phyloP scores from a whole-genome alignment of 495 filamentous ascomycete species.

The Paragyromitra xinjiangensis region DNA sequence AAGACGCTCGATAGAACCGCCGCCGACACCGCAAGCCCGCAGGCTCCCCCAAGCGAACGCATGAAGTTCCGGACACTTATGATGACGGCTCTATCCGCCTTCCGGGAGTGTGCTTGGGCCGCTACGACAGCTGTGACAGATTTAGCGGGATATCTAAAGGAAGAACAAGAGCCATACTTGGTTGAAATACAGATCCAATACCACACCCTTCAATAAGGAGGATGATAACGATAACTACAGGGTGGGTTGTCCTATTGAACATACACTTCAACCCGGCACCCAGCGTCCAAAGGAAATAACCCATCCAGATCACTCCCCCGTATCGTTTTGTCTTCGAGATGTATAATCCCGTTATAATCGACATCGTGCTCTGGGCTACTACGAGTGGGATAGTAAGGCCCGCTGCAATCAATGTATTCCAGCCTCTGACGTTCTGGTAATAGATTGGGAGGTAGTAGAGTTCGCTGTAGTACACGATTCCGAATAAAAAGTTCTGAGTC shows the following conservation, averaged over 20 bases:
- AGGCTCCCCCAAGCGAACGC: slow-evolving; percentile 68
- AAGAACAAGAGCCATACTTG: slow-evolving; percentile 54
- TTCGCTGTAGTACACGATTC: slow-evolving; percentile 67
- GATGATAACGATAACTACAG: slow-evolving; percentile 65
- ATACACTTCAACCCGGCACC: slow-evolving; percentile 66
- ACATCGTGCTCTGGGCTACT: slow-evolving; percentile 35
- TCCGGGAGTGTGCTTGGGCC: slow-evolving; percentile 68
- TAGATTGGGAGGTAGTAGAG: slow-evolving; percentile 65
- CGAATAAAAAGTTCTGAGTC: slow-evolving; percentile 69
- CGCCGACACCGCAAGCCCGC: slow-evolving; percentile 69
- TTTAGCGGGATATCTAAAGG: neutral
- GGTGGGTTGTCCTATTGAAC: slow-evolving; percentile 63
- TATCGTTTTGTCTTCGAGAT: slow-evolving; percentile 34
- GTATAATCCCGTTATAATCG: slow-evolving; percentile 15
- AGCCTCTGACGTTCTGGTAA: slow-evolving; percentile 59
- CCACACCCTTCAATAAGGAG: slow-evolving; percentile 66
- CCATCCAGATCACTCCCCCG: slow-evolving; percentile 21
- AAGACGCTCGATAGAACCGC: slow-evolving; percentile 66
- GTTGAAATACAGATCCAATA: slow-evolving; percentile 69
- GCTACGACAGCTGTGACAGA: slow-evolving; percentile 63
- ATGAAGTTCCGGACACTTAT: slow-evolving; percentile 72
- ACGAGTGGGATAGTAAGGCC: slow-evolving; percentile 28
- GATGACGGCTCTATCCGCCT: slow-evolving; percentile 68
- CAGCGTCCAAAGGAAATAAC: slow-evolving; percentile 55
- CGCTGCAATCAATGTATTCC: slow-evolving; percentile 24